Evolutionary conservation across 2,329 filamentous ascomycete species (phyloP).

Genomic region (Fusarium piperis): DNA sequence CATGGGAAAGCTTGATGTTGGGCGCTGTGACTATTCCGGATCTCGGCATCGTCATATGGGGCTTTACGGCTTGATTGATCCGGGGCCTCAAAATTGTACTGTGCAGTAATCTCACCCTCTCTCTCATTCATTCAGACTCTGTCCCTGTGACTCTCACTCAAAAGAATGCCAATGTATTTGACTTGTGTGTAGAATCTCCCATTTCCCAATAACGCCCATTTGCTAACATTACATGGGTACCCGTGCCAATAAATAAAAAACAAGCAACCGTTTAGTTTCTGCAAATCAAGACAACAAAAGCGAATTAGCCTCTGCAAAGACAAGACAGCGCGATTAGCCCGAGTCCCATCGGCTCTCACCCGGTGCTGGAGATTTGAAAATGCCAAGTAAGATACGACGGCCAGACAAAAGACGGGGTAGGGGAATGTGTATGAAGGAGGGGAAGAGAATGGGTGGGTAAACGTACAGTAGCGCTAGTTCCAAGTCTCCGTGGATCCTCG

Average conservation of each 20-base stretch:
- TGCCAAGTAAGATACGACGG: constrained; percentile 41
- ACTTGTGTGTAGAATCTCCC: not conserved
- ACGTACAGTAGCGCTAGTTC: constrained; percentile 75
- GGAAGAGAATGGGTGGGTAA: not conserved
- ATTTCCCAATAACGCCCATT: not conserved
- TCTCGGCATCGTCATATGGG: not conserved
- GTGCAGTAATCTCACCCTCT: not conserved
- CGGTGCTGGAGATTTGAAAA: constrained; percentile 40
- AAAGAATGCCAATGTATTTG: not conserved
- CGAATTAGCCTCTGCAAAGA: constrained; percentile 39
- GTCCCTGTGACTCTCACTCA: not conserved
- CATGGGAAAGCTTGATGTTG: constrained; percentile 29
- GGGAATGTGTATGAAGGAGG: not conserved
- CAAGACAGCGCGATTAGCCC: constrained; percentile 22
- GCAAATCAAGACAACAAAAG: constrained; percentile 19
- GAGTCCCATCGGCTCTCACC: constrained; percentile 21
- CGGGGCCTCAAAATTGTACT: not conserved
- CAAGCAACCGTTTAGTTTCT: constrained; percentile 29
- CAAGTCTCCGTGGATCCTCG: constrained; percentile 85
- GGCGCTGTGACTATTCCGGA: not conserved
- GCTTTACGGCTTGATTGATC: not conserved
- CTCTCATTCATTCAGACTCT: not conserved
- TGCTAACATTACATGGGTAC: constrained; percentile 29
- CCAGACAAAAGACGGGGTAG: constrained; percentile 10
- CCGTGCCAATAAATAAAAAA: not conserved